Evolutionary conservation across 164 flowering plant genomes (phyloP).

Genomic region (Annona squamosa): DNA sequence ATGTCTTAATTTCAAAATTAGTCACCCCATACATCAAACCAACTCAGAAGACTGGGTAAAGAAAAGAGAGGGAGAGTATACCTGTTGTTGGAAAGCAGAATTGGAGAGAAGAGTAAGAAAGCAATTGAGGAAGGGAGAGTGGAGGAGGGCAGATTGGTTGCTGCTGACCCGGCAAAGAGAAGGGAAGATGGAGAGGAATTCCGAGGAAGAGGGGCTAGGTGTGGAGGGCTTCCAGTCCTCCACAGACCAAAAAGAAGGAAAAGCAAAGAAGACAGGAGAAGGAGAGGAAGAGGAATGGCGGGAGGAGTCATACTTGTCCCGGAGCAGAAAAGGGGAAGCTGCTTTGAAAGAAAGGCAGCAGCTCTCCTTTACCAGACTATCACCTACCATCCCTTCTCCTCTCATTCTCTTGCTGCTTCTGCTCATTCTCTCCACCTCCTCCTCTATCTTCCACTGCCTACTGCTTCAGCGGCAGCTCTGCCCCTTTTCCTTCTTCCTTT

Average conservation of each 20-base stretch:
- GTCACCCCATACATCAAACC: too few relatives aligned
- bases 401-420: not conserved
- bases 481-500: too few relatives aligned
- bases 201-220: constrained; percentile 5
- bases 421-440: not conserved
- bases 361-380: constrained; percentile 1
- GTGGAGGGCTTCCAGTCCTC: constrained; percentile 43
- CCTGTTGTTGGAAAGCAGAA: constrained; percentile 35
- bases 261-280: constrained; percentile 28
- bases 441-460: too few relatives aligned
- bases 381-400: not conserved
- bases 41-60: not conserved
- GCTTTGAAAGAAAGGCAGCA: constrained; percentile 7
- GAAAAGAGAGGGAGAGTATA: constrained; percentile 10
- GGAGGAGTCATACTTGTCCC: not conserved
- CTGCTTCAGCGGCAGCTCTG: too few relatives aligned
- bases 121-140: constrained; percentile 40
- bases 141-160: constrained; percentile 37
- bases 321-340: not conserved
- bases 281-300: not conserved
- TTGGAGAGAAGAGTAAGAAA: constrained; percentile 23
- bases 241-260: constrained; percentile 42
- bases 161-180: constrained; percentile 44
- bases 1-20: not conserved
- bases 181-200: constrained; percentile 29